Conservation (phyloP, 2,329 filamentous ascomycete genomes). For the Monilinia fructigena region DNA sequence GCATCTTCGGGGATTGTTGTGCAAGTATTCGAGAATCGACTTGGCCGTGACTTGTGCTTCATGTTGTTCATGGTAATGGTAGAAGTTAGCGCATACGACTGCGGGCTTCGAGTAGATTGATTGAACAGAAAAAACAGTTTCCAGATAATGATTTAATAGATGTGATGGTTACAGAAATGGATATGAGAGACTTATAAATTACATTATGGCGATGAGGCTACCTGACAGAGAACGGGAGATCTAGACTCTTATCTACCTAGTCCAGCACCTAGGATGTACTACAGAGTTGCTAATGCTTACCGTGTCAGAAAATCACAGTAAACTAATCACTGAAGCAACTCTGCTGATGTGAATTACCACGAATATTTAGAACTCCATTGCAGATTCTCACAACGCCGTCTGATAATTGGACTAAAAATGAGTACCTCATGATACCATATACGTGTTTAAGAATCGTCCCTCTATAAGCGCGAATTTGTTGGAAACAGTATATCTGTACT, state of each 20-base stretch:
- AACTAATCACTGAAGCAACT: not conserved
- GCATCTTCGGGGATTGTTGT: not conserved
- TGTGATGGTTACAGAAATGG: not conserved
- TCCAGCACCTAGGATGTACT: not conserved
- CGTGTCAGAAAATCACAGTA: not conserved
- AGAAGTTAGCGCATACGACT: not conserved
- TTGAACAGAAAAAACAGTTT: not conserved
- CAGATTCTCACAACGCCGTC: not conserved
- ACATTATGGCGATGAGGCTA: not conserved
- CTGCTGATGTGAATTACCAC: not conserved
- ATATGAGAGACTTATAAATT: not conserved
- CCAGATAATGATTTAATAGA: not conserved
- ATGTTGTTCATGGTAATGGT: not conserved
- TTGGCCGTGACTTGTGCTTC: not conserved
- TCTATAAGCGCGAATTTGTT: not conserved
- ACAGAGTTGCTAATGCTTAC: not conserved
- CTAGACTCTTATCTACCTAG: constrained; percentile 5
- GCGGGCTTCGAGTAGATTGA: not conserved
- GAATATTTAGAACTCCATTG: not conserved
- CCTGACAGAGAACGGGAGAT: not conserved
- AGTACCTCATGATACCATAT: not conserved
- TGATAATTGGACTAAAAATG: not conserved
- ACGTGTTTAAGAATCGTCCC: not conserved
- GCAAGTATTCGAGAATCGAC: not conserved
- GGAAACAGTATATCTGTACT: no score